These are phyloP conservation scores for Chaetomium sp. DNA, from an alignment of 2,329 filamentous ascomycete genomes.

Conservation along the genomic window DNA sequence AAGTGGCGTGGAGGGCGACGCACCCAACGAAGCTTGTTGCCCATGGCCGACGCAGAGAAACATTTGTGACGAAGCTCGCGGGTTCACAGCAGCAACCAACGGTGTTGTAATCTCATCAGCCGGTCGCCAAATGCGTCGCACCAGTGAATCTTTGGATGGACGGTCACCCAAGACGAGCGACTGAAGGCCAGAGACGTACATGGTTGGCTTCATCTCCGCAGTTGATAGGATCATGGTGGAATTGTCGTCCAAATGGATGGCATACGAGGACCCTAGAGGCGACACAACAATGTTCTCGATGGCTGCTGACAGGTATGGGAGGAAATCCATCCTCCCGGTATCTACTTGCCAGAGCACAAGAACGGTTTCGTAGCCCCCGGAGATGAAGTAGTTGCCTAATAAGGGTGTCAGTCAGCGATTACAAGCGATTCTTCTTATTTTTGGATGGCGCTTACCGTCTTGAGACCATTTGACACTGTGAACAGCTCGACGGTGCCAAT, in stretches of 20 bases:
- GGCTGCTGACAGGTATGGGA: slow-evolving; percentile 83
- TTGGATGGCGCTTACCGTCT: slow-evolving; percentile 57
- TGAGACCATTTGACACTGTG: slow-evolving; percentile 83
- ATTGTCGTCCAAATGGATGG: slow-evolving; percentile 82
- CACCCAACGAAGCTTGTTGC: slow-evolving; percentile 48
- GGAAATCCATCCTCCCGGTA: slow-evolving; percentile 70
- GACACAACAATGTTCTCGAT: slow-evolving; percentile 84
- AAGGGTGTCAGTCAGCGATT: slow-evolving; percentile 26
- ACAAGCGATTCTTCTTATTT: background rate
- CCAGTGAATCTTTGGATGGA: slow-evolving; percentile 45
- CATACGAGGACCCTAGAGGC: slow-evolving; percentile 71
- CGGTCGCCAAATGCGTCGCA: slow-evolving; percentile 45
- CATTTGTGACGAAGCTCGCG: slow-evolving; percentile 55
- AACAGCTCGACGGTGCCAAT: slow-evolving; percentile 87
- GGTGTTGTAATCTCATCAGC: slow-evolving; percentile 39
- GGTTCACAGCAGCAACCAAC: slow-evolving; percentile 57
- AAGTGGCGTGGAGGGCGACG: slow-evolving; percentile 45
- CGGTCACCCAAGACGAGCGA: slow-evolving; percentile 46
- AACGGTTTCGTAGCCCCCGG: slow-evolving; percentile 83
- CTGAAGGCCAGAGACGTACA: slow-evolving; percentile 80
- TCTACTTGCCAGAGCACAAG: slow-evolving; percentile 91
- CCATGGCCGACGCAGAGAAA: slow-evolving; percentile 61
- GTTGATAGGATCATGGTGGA: slow-evolving; percentile 87
- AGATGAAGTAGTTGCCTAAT: slow-evolving; percentile 84
- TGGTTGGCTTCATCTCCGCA: slow-evolving; percentile 75